phyloP scores from a whole-genome alignment of 2,329 filamentous ascomycete species.

The Neocatenulostroma microsporum region DNA sequence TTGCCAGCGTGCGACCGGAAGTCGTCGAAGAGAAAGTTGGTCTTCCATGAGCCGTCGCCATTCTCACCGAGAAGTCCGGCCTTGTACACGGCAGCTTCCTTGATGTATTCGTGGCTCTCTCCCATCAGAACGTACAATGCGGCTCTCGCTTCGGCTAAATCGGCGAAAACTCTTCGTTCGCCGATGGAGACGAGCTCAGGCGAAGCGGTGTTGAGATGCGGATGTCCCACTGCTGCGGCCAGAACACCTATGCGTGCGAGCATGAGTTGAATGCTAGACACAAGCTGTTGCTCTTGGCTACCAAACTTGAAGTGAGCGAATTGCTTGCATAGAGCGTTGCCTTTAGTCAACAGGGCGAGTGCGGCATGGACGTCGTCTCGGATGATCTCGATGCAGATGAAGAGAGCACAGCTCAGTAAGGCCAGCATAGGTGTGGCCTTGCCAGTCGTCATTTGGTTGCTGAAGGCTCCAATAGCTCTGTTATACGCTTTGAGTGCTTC shows the following conservation, averaged over 20 bases:
- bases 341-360: slow-evolving; percentile 17
- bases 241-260: slow-evolving; percentile 15
- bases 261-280: slow-evolving; percentile 10
- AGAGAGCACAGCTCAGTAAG: slow-evolving; percentile 22
- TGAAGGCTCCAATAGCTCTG: slow-evolving; percentile 15
- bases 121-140: slow-evolving; percentile 6
- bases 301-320: slow-evolving; percentile 4
- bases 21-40: no score
- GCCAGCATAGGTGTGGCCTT: slow-evolving; percentile 13
- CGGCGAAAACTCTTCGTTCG: slow-evolving; percentile 1
- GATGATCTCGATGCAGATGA: slow-evolving; percentile 23
- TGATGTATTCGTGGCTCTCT: slow-evolving; percentile 5
- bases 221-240: slow-evolving; percentile 13
- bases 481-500: slow-evolving; percentile 20
- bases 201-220: slow-evolving; percentile 1
- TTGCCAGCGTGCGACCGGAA: no score
- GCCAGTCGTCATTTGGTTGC: slow-evolving; percentile 8
- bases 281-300: slow-evolving; percentile 5
- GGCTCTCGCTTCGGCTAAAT: slow-evolving; percentile 5
- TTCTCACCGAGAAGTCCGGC: slow-evolving; percentile 1
- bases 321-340: slow-evolving; percentile 12
- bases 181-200: neutral
- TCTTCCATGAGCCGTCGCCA: no score
- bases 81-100: slow-evolving; percentile 2
- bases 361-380: slow-evolving; percentile 18